Evolutionary conservation across 352 stramenopile species (phyloP).

Genomic region (Pythium folliculosum): DNA sequence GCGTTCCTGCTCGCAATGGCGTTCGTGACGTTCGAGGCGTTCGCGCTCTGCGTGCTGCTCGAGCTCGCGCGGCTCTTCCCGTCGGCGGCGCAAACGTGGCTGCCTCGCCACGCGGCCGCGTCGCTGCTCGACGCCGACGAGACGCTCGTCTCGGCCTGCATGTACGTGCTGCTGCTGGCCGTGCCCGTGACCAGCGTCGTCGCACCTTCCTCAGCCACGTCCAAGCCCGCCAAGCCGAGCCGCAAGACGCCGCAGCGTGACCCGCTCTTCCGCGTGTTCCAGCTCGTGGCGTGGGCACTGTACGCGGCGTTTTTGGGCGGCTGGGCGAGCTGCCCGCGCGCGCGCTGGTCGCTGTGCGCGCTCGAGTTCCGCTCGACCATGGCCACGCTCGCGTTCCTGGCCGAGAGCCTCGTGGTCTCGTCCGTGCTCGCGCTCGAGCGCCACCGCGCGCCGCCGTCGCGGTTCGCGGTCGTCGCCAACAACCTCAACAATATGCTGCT

Average conservation of each 20-base stretch:
- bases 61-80: conserved; percentile 52
- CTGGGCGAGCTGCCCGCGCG: conserved; percentile 40
- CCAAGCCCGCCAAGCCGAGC: conserved; percentile 23
- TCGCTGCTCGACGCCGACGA: conserved; percentile 33
- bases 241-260: conserved; percentile 34
- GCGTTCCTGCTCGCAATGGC: conserved; percentile 61
- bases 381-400: conserved; percentile 66
- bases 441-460: conserved; percentile 42
- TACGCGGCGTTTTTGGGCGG: conserved; percentile 57
- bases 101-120: conserved; percentile 33
- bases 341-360: conserved; percentile 39
- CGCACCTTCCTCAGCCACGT: conserved; percentile 28
- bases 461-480: conserved; percentile 73
- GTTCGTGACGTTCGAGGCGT: conserved; percentile 62
- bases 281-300: conserved; percentile 58
- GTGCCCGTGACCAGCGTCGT: conserved; percentile 56
- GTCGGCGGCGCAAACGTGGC: conserved; percentile 17
- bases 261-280: conserved; percentile 69
- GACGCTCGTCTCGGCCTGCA: conserved; percentile 37
- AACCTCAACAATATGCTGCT: conserved; percentile 89
- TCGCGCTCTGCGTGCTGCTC: conserved; percentile 58
- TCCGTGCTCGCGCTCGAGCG: conserved; percentile 68
- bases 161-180: conserved; percentile 49
- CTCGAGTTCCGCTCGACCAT: conserved; percentile 53
- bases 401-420: conserved; percentile 77